phyloP scores from a whole-genome alignment of 352 stramenopile genomes.

The Globisporangium ultimum region DNA sequence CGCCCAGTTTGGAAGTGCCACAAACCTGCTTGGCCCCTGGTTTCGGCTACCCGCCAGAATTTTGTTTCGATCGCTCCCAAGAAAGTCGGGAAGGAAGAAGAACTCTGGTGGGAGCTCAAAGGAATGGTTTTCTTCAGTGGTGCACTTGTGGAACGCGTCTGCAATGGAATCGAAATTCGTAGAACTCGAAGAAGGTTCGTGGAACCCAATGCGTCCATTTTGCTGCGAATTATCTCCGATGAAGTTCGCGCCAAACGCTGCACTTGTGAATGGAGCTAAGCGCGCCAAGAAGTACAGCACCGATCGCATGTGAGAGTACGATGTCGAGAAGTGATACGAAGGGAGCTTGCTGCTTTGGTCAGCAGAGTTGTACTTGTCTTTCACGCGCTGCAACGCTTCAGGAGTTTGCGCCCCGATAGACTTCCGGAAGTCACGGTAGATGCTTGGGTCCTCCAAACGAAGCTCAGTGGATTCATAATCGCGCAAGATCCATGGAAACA shows the following conservation, averaged over 20 bases:
- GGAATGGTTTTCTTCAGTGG: conserved; percentile 47
- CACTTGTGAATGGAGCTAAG: conserved; percentile 62
- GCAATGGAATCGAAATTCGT: conserved; percentile 60
- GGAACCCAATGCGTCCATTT: not conserved
- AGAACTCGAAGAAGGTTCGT: not conserved
- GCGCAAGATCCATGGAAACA: conserved; percentile 98
- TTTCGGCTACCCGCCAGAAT: conserved; percentile 43
- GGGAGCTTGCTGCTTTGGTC: conserved; percentile 50
- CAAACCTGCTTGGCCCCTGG: conserved; percentile 70
- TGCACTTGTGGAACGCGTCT: conserved; percentile 56
- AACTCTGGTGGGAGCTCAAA: conserved; percentile 82
- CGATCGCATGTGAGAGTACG: conserved; percentile 69
- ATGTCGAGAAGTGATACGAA: conserved; percentile 69
- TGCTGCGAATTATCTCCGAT: conserved; percentile 7
- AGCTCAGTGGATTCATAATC: conserved; percentile 95
- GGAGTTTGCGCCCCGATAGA: conserved; percentile 93
- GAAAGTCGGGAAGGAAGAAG: conserved; percentile 74
- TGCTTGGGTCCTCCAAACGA: conserved; percentile 89
- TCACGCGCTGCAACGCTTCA: conserved; percentile 38
- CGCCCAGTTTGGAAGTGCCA: conserved; percentile 96
- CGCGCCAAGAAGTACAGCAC: conserved; percentile 77
- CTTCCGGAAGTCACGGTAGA: conserved; percentile 96
- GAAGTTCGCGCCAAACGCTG: conserved; percentile 29
- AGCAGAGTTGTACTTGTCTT: conserved; percentile 37
- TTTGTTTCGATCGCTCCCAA: conserved; percentile 67